A percentile compares a stretch with the other conserved stretches of the same genome.
Evolutionary conservation across 768 basidiomycete species (phyloP).

Genomic region (Phallus indusiatus): DNA sequence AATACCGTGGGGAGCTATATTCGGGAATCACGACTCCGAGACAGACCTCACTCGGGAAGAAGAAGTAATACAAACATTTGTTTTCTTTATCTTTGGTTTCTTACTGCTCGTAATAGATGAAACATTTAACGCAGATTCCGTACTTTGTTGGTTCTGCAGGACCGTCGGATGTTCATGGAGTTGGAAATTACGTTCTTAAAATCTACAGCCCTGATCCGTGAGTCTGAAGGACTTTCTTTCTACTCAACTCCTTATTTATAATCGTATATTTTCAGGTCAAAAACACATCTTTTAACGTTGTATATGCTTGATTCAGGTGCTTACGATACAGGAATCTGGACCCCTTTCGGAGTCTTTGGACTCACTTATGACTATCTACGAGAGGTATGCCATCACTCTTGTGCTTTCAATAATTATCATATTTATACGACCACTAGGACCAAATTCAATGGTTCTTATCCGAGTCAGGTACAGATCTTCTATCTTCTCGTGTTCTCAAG

Average conservation of each 20-base stretch:
- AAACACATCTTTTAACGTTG: slow-evolving; percentile 78
- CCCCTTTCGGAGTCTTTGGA: slow-evolving; percentile 56
- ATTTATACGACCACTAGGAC: slow-evolving; percentile 28
- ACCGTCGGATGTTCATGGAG: slow-evolving; percentile 77
- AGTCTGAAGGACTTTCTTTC: slow-evolving; percentile 23
- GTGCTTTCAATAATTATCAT: not conserved
- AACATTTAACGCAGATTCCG: slow-evolving; percentile 63
- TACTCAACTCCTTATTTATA: not conserved
- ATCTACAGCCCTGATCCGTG: slow-evolving; percentile 77
- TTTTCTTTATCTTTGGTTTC: not conserved
- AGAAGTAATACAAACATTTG: not conserved
- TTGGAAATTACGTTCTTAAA: slow-evolving; percentile 86
- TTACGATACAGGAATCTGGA: slow-evolving; percentile 51
- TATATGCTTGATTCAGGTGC: slow-evolving; percentile 88
- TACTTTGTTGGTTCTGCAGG: slow-evolving; percentile 78
- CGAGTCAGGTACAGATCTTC: slow-evolving; percentile 44
- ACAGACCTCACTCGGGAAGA: slow-evolving; percentile 44
- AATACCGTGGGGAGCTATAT: slow-evolving; percentile 87
- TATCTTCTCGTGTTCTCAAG: not conserved
- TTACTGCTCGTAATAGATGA: slow-evolving; percentile 40
- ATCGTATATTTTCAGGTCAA: slow-evolving; percentile 46
- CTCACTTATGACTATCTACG: slow-evolving; percentile 84
- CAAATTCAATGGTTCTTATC: slow-evolving; percentile 91
- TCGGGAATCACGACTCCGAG: slow-evolving; percentile 92
- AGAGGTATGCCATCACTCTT: slow-evolving; percentile 31